Evolutionary conservation across 2,329 filamentous ascomycete genomes (phyloP), one percentile per base, ranked within the genome.

Genomic region (Penicillium thymicola): DNA sequence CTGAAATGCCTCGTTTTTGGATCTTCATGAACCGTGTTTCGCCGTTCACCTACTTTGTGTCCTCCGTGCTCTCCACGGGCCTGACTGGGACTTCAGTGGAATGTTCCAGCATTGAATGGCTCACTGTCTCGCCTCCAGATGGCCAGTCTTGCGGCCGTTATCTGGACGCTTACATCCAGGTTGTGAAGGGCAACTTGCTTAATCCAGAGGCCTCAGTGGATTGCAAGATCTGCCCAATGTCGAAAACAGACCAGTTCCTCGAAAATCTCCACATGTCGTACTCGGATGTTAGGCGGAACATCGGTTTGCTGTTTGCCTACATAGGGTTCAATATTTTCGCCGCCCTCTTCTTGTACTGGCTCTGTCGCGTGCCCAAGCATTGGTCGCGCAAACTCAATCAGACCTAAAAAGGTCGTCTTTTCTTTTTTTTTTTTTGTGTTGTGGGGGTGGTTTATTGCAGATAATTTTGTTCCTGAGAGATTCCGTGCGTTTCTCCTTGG

Each of bases 1-100:
- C 67, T 4, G 78, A 79, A 0, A 77, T 91, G 1, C 88, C 88
- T 0, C 80, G 83, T 0, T 91, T 91, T 76, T 92, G 88, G 88
- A 84, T 85, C 59, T 90, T 89, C 75, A 90, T 90, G 88, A 89
- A 90, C 71, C 81, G 84, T 27, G 78, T 85, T 11, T 85, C 81
- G 0, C 86, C 86, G 0, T 86, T 89, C 57, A 89, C 85, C 0
- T 90, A 89, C 51, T 72, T 79, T 4, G 75, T 79, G 5, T 73
- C 74, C n/a, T 67, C 74, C 2, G 70, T 80, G 16, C 58, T 75
- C 9, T 69, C 72, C 0, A 71, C 69, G 0, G 74, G 75, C 1
- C 45, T 76, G 1, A 57, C 69, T 0, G 67, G 67, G 3, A 64
- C 68, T 3, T 54, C 59, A 0, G 70, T 74, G 9, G 23, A 64